Evolutionary conservation across 306 rosid species (phyloP).

Genomic region (Benincasa hispida): DNA sequence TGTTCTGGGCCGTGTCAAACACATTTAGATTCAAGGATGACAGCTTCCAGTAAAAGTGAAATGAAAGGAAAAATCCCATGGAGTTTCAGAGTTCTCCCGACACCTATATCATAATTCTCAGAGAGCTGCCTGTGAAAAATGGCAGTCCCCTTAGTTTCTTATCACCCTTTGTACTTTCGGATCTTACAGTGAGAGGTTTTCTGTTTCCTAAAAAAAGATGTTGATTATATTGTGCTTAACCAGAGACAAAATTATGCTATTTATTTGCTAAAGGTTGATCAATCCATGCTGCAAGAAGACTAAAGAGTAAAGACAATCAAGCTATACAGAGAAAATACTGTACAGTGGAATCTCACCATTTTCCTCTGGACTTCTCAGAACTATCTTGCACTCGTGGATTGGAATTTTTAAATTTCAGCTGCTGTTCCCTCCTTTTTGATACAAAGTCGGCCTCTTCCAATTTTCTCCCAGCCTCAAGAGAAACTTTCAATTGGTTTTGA

Average conservation of each 20-base stretch:
- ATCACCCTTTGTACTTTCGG: background rate
- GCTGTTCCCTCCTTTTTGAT: slow-evolving; percentile 37
- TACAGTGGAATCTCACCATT: slow-evolving; percentile 5
- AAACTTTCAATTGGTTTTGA: slow-evolving; percentile 29
- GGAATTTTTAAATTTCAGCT: slow-evolving; percentile 6
- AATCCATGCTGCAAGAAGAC: background rate
- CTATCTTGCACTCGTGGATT: slow-evolving; percentile 8
- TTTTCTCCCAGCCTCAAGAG: slow-evolving; percentile 44
- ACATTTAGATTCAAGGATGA: no score
- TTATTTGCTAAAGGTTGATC: background rate
- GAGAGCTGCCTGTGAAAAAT: background rate
- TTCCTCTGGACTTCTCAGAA: slow-evolving; percentile 14
- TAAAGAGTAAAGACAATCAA: background rate
- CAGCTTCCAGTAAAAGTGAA: no score
- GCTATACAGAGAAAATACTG: background rate
- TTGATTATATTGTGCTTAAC: background rate
- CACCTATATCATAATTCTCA: no score
- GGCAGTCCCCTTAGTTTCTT: background rate
- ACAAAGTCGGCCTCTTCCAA: slow-evolving; percentile 51
- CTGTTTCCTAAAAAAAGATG: background rate
- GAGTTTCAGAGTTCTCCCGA: no score
- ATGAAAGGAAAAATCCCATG: no score
- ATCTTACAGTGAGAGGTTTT: background rate
- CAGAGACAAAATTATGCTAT: background rate
- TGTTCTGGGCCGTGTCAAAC: no score